phyloP scores from a whole-genome alignment of 192 early-diverging fungal species.

The Coemansia sp. region DNA sequence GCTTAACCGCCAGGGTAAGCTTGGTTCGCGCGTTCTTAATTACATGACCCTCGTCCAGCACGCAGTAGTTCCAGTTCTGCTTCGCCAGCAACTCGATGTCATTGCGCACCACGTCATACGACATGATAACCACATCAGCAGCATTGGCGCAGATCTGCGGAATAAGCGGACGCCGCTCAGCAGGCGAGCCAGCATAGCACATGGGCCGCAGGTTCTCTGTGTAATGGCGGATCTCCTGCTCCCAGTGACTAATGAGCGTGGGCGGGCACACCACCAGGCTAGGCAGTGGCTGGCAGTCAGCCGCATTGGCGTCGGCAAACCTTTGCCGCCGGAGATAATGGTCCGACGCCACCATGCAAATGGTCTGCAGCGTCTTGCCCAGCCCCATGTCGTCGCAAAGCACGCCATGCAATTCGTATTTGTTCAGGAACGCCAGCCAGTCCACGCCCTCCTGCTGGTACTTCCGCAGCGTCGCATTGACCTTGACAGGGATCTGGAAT shows the following conservation, averaged over 20 bases:
- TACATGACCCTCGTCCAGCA: conserved; percentile 96
- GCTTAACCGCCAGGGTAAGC: conserved; percentile 89
- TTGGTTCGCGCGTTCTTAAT: conserved; percentile 96
- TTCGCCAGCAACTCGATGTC: conserved; percentile 80
- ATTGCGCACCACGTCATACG: conserved; percentile 95
- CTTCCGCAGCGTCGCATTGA: conserved; percentile 88
- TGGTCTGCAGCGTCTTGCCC: conserved; percentile 96
- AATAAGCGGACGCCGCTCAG: conserved; percentile 70
- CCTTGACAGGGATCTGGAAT: conserved; percentile 82
- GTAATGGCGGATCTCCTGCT: conserved; percentile 84
- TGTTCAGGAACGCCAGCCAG: conserved; percentile 97
- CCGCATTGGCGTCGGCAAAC: conserved; percentile 55
- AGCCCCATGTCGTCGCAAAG: conserved; percentile 99
- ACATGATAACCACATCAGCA: conserved; percentile 87
- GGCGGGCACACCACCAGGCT: conserved; percentile 95
- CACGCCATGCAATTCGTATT: conserved; percentile 96
- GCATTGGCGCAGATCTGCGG: conserved; percentile 38
- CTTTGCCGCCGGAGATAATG: conserved; percentile 68
- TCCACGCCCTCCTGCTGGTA: conserved; percentile 99
- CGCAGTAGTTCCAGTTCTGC: conserved; percentile 89
- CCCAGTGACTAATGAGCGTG: conserved; percentile 95
- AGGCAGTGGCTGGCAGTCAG: conserved; percentile 70
- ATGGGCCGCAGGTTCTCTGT: conserved; percentile 74
- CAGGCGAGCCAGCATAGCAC: conserved; percentile 80
- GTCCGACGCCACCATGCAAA: conserved; percentile 91